phyloP scores from a whole-genome alignment of 805 yeast genomes.

The Cyberlindnera suaveolens region DNA sequence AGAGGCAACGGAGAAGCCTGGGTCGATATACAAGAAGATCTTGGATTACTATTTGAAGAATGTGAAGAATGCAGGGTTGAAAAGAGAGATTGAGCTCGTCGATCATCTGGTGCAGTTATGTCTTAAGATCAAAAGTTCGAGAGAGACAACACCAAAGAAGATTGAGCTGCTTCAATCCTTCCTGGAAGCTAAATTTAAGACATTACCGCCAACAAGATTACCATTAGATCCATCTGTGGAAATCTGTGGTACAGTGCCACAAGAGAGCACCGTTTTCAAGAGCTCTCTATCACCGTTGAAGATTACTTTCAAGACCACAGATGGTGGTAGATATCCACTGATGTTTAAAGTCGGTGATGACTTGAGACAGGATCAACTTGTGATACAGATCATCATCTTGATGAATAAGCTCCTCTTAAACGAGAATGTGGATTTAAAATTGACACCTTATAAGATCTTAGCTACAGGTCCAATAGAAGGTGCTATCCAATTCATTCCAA shows the following conservation, averaged over 20 bases:
- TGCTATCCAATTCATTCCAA: slow-evolving; percentile 89
- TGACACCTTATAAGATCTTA: slow-evolving; percentile 83
- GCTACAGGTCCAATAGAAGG: slow-evolving; percentile 93
- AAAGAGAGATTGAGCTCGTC: slow-evolving; percentile 64
- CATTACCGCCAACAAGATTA: slow-evolving; percentile 54
- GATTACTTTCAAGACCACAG: slow-evolving; percentile 60
- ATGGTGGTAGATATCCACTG: slow-evolving; percentile 55
- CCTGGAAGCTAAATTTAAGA: slow-evolving; percentile 32
- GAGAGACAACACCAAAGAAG: slow-evolving; percentile 75
- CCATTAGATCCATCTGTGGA: slow-evolving; percentile 80
- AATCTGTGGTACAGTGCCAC: slow-evolving; percentile 72
- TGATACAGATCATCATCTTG: slow-evolving; percentile 84
- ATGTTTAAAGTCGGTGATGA: slow-evolving; percentile 97
- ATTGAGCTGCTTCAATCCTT: slow-evolving; percentile 55
- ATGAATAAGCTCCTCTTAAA: slow-evolving; percentile 86
- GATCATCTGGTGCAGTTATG: slow-evolving; percentile 60
- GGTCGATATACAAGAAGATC: slow-evolving; percentile 38
- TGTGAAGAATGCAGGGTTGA: slow-evolving; percentile 28
- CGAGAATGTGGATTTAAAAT: slow-evolving; percentile 82
- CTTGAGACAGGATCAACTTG: slow-evolving; percentile 91
- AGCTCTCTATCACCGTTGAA: slow-evolving; percentile 87
- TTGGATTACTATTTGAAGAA: slow-evolving; percentile 38
- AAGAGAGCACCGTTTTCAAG: slow-evolving; percentile 81
- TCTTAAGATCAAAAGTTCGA: slow-evolving; percentile 51
- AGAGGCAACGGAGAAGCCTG: slow-evolving; percentile 67